Base-by-base conservation (phyloP, 108 stramenopile species). In the Nitzschia putrida region DNA sequence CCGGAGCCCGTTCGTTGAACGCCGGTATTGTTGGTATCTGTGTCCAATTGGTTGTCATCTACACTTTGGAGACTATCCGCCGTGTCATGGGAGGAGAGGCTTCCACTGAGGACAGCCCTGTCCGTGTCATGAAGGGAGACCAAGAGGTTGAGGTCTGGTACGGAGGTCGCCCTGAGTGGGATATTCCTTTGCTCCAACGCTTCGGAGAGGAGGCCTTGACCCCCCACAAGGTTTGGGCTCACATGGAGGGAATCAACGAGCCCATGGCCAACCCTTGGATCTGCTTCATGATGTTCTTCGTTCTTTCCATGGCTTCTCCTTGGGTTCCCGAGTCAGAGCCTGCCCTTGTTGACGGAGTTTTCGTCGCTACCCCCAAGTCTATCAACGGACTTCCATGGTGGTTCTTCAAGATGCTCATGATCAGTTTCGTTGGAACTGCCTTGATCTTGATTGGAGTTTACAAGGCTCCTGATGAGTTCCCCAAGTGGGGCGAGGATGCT, bases 201-300 rank as follows among this genome's bases (percentile, higher is more conserved):
- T 73, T 67, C 39, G 72, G 72, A 26, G 40, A 57, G 14, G 29
- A 26, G 16, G 3, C 64, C 1, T 29, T 73, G 13, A 59, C 57
- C 14, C 45, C 69, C 57, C 14, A 23, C 7, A 12, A 38, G 8
- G 20, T 70, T 10, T 9, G 29, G 24, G 29, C 44, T n/a, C 59
- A 24, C 25, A 70, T 70, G 69, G n/a, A 10, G 8, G 69, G 69
- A 8, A 9, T 59, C 10, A 21, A 40, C 57, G 69, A 70, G 42
- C 69, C 69, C n/a, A 45, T 70, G 14, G 23, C 20, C 11, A 43
- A 70, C n/a, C 20, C 20, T 25, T 44, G 40, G 38, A 24, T 56
- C 2, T 13, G 8, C 16, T 9, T 44, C 16, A 41, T 70, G 13
- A 39, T 67, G 66, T 54, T 67, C 38, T 14, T 56, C 53, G 20